These are phyloP conservation scores for Neoarthrinium moseri DNA, from an alignment of 2,329 filamentous ascomycete species.

Conservation along the genomic window DNA sequence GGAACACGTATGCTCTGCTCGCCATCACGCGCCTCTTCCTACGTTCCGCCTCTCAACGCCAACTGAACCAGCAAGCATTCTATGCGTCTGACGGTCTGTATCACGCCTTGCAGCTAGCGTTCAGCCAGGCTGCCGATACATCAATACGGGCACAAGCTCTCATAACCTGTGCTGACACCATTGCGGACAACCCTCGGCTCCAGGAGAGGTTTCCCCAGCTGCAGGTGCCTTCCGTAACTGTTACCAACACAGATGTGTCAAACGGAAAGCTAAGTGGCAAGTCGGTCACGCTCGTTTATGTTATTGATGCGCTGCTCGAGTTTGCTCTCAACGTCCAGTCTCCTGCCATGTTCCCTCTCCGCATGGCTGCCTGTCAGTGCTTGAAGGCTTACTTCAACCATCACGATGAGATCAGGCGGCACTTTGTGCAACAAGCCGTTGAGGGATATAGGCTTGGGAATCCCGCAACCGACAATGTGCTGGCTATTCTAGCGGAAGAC, in stretches of 20 bases:
- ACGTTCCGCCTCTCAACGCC: conserved; percentile 72
- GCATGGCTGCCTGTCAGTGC: conserved; percentile 83
- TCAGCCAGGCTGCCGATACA: conserved; percentile 68
- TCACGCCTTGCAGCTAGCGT: conserved; percentile 79
- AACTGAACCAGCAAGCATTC: conserved; percentile 83
- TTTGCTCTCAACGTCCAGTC: conserved; percentile 70
- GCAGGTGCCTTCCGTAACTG: conserved; percentile 63
- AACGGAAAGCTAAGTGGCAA: conserved; percentile 42
- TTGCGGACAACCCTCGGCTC: conserved; percentile 73
- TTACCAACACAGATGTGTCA: conserved; percentile 32
- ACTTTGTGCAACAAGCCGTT: conserved; percentile 87
- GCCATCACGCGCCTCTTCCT: conserved; percentile 86
- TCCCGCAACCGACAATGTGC: conserved; percentile 83
- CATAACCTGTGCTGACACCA: conserved; percentile 82
- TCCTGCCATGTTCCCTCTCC: conserved; percentile 70
- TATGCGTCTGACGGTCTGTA: conserved; percentile 80
- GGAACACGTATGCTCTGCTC: conserved; percentile 88
- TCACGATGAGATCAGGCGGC: conserved; percentile 76
- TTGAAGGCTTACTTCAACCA: conserved; percentile 89
- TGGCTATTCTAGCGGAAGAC: conserved; percentile 76
- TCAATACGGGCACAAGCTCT: conserved; percentile 86
- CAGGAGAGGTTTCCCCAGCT: conserved; percentile 90
- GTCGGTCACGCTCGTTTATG: conserved; percentile 64
- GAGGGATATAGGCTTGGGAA: conserved; percentile 76
- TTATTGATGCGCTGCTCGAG: conserved; percentile 90